Conservation (phyloP, 345 rosid genomes). For the Brassica rapa region DNA sequence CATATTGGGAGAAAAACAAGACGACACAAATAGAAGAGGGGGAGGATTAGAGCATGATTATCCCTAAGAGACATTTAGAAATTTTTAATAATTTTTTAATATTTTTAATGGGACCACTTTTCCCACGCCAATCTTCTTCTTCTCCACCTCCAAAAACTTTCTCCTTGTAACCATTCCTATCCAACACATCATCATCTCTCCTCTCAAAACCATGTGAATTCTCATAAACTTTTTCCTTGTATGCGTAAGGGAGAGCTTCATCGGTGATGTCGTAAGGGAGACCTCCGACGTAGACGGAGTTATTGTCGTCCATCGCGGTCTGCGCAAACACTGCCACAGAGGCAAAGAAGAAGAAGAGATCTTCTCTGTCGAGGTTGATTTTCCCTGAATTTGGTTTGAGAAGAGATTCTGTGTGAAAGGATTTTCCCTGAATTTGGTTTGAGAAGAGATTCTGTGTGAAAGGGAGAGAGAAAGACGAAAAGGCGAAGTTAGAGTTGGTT, state of each 20-base stretch:
- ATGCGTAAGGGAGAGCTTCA: constrained; percentile 53
- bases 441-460: no score
- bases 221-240: background rate
- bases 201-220: constrained; percentile 45
- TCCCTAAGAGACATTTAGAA: no score
- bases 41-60: no score
- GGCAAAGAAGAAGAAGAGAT: background rate
- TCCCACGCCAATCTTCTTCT: constrained; percentile 44
- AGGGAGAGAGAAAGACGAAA: no score
- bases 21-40: background rate
- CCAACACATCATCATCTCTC: constrained; percentile 47
- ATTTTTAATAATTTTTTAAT: no score
- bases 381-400: no score
- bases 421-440: no score
- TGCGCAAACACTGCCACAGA: background rate
- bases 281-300: constrained; percentile 88
- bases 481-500: no score
- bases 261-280: constrained; percentile 74
- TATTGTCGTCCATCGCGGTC: constrained; percentile 57
- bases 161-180: constrained; percentile 52
- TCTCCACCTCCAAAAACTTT: constrained; percentile 40
- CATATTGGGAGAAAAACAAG: background rate
- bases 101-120: constrained; percentile 23
- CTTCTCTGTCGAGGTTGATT: no score
- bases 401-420: no score